Percentiles rank a stretch among this genome's conserved stretches.
phyloP scores from a whole-genome alignment of 805 yeast species.

The Zygoascus ofunaensis region DNA sequence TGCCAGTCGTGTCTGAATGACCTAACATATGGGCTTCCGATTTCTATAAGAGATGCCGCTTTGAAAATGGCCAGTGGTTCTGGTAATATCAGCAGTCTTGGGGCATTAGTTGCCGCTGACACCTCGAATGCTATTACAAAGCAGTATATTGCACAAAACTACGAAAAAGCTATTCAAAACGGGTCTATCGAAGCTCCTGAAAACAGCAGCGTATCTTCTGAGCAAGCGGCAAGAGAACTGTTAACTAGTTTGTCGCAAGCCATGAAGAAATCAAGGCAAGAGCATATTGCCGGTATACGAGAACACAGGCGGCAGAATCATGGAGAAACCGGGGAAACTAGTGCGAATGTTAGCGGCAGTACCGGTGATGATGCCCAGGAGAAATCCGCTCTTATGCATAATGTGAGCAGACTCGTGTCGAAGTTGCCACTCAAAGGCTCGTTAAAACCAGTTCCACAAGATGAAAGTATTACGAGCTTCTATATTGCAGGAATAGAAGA shows the following conservation, averaged over 20 bases:
- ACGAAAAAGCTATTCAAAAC: conserved; percentile 25
- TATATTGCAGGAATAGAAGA: conserved; percentile 69
- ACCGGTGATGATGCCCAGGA: background rate
- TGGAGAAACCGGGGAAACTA: conserved; percentile 13
- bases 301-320: background rate
- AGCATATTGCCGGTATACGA: background rate
- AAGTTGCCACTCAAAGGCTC: conserved; percentile 63
- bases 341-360: background rate
- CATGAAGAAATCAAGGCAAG: conserved; percentile 6
- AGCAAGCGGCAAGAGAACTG: conserved; percentile 38
- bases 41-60: conserved; percentile 71
- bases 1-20: conserved; percentile 87
- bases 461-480: conserved; percentile 42
- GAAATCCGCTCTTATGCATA: conserved; percentile 26
- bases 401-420: conserved; percentile 43
- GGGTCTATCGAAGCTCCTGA: conserved; percentile 17
- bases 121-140: conserved; percentile 41
- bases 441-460: conserved; percentile 35
- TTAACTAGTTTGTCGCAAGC: conserved; percentile 38
- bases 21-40: conserved; percentile 69
- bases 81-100: background rate
- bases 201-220: conserved; percentile 4
- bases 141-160: conserved; percentile 47
- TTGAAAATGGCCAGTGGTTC: conserved; percentile 49
- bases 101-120: background rate